These are phyloP conservation scores for Pseudonitzschia delicatissima DNA, from an alignment of 108 stramenopile species.

Conservation along the genomic window DNA sequence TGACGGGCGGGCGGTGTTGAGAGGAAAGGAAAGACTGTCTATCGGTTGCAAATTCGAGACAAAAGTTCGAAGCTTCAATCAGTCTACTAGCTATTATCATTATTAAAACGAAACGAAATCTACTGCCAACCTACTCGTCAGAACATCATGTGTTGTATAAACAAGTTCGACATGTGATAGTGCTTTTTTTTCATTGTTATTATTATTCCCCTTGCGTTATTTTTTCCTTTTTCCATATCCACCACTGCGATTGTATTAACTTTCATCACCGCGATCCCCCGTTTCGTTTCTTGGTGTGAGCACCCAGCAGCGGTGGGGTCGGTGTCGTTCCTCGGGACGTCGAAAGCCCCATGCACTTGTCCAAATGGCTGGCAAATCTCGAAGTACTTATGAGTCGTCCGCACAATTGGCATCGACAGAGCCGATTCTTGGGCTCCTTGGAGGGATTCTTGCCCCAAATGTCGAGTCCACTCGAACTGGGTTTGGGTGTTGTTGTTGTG, in stretches of 20 bases:
- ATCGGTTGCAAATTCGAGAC: too few species aligned
- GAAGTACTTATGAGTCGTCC: constrained; percentile 29
- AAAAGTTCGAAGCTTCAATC: too few species aligned
- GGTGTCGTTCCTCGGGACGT: constrained; percentile 9
- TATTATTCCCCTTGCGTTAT: too few species aligned
- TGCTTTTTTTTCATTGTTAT: too few species aligned
- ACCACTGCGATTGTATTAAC: too few species aligned
- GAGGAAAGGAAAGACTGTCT: constrained; percentile 8
- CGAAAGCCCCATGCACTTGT: constrained; percentile 42
- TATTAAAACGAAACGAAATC: too few species aligned
- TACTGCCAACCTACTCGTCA: too few species aligned
- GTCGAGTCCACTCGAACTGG: constrained; percentile 3
- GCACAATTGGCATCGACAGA: constrained; percentile 23
- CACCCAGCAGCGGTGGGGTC: neutral
- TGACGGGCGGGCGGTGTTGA: constrained; percentile 73
- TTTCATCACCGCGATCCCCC: neutral
- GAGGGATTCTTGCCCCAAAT: constrained; percentile 36
- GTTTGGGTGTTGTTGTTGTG: neutral
- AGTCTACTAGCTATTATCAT: too few species aligned
- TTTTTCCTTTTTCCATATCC: too few species aligned
- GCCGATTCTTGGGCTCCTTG: constrained; percentile 28
- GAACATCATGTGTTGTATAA: too few species aligned
- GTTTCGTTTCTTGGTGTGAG: constrained; percentile 3
- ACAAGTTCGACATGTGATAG: too few species aligned
- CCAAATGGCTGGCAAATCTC: constrained; percentile 37